Evolutionary conservation across 768 basidiomycete genomes (phyloP), one percentile per base, ranked within the genome.

Genomic region (Austroboletus eburneus): DNA sequence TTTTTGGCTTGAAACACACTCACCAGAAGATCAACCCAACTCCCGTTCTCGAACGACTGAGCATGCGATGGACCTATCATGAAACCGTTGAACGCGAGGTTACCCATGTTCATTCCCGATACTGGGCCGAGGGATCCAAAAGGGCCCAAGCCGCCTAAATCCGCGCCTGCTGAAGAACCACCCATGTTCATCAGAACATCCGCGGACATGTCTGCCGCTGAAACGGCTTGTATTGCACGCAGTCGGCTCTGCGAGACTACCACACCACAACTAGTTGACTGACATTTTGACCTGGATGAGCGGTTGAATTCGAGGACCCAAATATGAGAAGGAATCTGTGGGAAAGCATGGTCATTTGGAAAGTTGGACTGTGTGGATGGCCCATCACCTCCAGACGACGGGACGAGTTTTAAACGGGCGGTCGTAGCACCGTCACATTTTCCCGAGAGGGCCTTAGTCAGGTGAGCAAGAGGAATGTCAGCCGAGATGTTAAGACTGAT

Each of bases 241-340:
- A 90, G 79, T 39, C 84, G 75, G 17, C 76, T 75, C 63, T 89
- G 87, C 51, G 79, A 83, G 72, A 89, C 77, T 13, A 89, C 79
- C 36, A 90, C 61, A 18, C 88, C 87, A 35, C 57, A 61, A 27
- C 57, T 57, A 39, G 73, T 67, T 0, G 77, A 77, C 18, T 72
- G 72, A 39, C 72, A 67, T 32, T 52, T 52, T n/a, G 43, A 49
- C 20, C 32, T 51, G 21, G 55, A 43, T 13, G 61, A 48, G n/a
- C 48, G 44, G 2, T 85, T 86, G 56, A 91, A 89, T 59, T 88
- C 85, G 20, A 91, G 74, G 12, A 81, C 69, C 85, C 88, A 90
- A 1, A 73, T 67, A 54, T 67, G 55, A 21, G 62, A 55, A 20
- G 62, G 42, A 21, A 57, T 37, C 18, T 54, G 49, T 5, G 65